Conservation (phyloP, 2,329 filamentous ascomycete genomes). For the Pseudogymnoascus sp. region DNA sequence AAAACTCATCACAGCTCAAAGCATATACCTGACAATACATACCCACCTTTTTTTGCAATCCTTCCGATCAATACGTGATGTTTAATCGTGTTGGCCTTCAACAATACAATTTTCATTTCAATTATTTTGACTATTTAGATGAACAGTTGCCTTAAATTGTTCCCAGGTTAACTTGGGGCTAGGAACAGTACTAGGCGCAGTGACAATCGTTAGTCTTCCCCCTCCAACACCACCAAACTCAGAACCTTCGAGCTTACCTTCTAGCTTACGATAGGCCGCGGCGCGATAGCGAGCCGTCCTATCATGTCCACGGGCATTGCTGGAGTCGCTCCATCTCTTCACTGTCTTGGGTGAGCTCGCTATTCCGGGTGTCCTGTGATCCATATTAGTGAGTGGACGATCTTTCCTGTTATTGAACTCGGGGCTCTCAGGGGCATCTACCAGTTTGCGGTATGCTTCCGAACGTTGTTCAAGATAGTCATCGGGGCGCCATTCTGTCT, state of each 20-base stretch:
- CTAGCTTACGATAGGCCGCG: neutral
- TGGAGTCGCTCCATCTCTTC: constrained; percentile 1
- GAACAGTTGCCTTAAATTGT: neutral
- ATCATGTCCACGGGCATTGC: neutral
- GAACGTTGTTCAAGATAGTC: neutral
- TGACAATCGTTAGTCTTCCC: neutral
- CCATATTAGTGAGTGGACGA: neutral
- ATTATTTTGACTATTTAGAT: neutral
- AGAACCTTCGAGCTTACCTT: neutral
- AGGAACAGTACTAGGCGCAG: neutral
- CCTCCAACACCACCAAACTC: neutral
- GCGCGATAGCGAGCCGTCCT: neutral
- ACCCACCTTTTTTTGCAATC: neutral
- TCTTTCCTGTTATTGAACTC: neutral
- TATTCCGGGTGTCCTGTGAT: neutral
- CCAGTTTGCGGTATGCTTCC: constrained; percentile 11
- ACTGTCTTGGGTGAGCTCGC: neutral
- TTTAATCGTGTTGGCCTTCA: neutral
- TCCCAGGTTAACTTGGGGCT: neutral
- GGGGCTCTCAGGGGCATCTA: neutral
- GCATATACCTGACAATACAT: neutral
- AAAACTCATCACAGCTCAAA: neutral
- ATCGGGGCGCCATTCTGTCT: neutral
- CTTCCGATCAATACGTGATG: neutral
- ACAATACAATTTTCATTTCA: neutral